Evolutionary conservation across 2,329 filamentous ascomycete species (phyloP).

Genomic region (Pezicula radicicola): DNA sequence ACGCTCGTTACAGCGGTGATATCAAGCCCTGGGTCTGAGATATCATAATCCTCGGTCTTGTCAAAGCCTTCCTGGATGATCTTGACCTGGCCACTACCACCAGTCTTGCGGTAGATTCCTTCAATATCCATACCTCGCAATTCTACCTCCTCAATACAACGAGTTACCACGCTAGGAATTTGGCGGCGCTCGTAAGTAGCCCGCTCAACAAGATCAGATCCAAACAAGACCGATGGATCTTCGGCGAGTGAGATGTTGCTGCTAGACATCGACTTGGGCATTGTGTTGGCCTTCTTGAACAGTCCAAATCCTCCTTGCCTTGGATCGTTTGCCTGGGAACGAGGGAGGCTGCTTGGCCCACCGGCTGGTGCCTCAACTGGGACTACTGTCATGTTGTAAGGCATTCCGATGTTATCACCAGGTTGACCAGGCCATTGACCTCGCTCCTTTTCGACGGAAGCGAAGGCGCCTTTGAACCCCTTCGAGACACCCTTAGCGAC

Average conservation of each 20-base stretch:
- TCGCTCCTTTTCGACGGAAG: conserved; percentile 47
- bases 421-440: conserved; percentile 50
- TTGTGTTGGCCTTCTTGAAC: conserved; percentile 48
- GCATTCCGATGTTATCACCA: conserved; percentile 64
- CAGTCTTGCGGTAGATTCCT: conserved; percentile 97
- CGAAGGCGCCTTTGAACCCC: conserved; percentile 86
- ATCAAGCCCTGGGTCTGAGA: conserved; percentile 89
- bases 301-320: conserved; percentile 58
- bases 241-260: conserved; percentile 40
- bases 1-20: conserved; percentile 96
- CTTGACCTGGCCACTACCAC: conserved; percentile 87
- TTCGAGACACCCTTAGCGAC: conserved; percentile 93
- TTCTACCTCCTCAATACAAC: conserved; percentile 96
- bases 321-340: conserved; percentile 22
- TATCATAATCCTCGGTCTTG: conserved; percentile 79
- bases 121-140: conserved; percentile 94
- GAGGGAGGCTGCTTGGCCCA: conserved; percentile 16
- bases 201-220: conserved; percentile 81
- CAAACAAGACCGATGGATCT: conserved; percentile 67
- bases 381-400: conserved; percentile 66
- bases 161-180: conserved; percentile 85
- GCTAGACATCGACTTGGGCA: conserved; percentile 48
- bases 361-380: conserved; percentile 43
- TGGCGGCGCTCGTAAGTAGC: conserved; percentile 85
- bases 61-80: conserved; percentile 90